Evolutionary conservation across 805 yeast species (phyloP).

Genomic region (Debaryomyces prosopidis): DNA sequence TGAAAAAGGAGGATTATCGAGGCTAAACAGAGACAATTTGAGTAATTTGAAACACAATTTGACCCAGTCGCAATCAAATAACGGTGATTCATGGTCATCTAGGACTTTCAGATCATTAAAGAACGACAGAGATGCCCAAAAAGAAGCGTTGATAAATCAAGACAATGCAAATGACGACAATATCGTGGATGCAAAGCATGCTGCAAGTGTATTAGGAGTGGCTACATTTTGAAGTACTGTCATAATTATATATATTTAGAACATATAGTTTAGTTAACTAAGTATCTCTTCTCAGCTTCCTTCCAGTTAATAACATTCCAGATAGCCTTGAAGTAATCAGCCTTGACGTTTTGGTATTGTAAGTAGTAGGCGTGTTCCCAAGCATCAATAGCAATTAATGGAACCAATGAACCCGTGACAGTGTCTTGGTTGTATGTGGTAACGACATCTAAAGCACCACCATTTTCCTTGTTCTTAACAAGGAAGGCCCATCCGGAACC

Average conservation of each 20-base stretch:
- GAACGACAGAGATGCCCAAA: slow-evolving; percentile 25
- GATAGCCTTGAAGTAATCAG: slow-evolving; percentile 49
- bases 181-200: slow-evolving; percentile 73
- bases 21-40: slow-evolving; percentile 74
- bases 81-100: slow-evolving; percentile 47
- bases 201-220: slow-evolving; percentile 78
- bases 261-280: slow-evolving; percentile 13
- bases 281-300: slow-evolving; percentile 48
- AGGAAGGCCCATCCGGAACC: slow-evolving; percentile 57
- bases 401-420: slow-evolving; percentile 42
- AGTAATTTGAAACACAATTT: slow-evolving; percentile 45
- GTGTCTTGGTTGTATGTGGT: slow-evolving; percentile 52
- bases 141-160: slow-evolving; percentile 10
- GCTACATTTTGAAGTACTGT: slow-evolving; percentile 55
- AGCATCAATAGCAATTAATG: slow-evolving; percentile 52
- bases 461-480: slow-evolving; percentile 46
- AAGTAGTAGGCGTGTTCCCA: slow-evolving; percentile 58
- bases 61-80: slow-evolving; percentile 41
- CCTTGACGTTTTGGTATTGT: slow-evolving; percentile 53
- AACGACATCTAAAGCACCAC: slow-evolving; percentile 43
- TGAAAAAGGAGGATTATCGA: slow-evolving; percentile 73
- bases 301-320: slow-evolving; percentile 54
- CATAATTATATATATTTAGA: neutral
- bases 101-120: slow-evolving; percentile 36
- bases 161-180: slow-evolving; percentile 24